Conservation (phyloP, 345 rosid genomes). For the Gossypium ekmanianum region DNA sequence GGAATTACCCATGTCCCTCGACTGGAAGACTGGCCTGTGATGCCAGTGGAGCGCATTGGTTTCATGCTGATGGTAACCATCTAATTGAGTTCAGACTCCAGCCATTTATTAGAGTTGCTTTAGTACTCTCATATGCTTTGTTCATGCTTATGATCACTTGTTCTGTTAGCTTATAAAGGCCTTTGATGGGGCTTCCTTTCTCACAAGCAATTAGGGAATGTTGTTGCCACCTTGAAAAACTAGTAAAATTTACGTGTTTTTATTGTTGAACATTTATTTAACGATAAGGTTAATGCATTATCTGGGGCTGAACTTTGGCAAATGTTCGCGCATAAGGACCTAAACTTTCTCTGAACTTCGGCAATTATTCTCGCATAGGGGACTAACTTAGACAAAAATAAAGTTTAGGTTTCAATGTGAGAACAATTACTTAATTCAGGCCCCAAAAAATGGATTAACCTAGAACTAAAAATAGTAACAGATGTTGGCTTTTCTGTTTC, state of each 20-base stretch:
- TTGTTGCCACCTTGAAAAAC: not conserved
- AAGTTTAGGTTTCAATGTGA: too few species aligned
- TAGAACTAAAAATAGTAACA: too few species aligned
- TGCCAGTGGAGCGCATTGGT: conserved; percentile 69
- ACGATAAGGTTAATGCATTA: too few species aligned
- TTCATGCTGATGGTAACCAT: conserved; percentile 57
- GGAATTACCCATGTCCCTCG: conserved; percentile 70
- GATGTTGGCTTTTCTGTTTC: not conserved
- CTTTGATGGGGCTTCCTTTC: not conserved
- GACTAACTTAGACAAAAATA: too few species aligned
- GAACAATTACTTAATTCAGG: too few species aligned
- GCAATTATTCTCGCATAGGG: too few species aligned
- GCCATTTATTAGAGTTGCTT: not conserved
- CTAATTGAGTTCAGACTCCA: not conserved
- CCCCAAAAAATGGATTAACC: too few species aligned
- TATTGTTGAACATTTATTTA: too few species aligned
- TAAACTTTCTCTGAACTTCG: too few species aligned
- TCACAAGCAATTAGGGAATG: not conserved
- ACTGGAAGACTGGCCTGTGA: conserved; percentile 76
- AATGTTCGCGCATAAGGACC: too few species aligned
- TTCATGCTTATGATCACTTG: not conserved
- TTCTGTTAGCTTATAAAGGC: not conserved
- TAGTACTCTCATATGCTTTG: not conserved
- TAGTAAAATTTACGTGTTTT: not conserved
- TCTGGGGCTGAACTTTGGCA: too few species aligned